Evolutionary conservation across 2,329 filamentous ascomycete genomes (phyloP).

Genomic region (Didymellaceae sp.): DNA sequence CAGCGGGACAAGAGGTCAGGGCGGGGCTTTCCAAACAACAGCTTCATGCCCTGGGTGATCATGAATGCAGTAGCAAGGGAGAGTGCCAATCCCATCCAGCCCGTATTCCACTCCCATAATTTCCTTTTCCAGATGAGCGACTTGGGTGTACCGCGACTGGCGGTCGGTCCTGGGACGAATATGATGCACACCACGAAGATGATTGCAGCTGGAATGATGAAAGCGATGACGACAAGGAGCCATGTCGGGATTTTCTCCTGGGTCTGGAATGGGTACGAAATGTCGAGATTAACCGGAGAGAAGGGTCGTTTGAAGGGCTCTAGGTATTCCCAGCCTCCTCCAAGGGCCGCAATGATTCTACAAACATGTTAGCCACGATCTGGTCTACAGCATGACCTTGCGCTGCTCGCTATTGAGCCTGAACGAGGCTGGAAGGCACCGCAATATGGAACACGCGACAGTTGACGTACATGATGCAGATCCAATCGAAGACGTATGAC

Average conservation of each 20-base stretch:
- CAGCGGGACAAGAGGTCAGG: slow-evolving; percentile 74
- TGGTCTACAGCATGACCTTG: not conserved
- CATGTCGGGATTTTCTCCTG: slow-evolving; percentile 75
- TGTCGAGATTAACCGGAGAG: slow-evolving; percentile 73
- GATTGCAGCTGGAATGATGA: slow-evolving; percentile 69
- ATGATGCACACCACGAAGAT: slow-evolving; percentile 72
- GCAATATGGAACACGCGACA: slow-evolving; percentile 4
- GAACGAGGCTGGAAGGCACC: too few species aligned
- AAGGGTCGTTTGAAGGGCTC: slow-evolving; percentile 74
- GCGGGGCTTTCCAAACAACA: slow-evolving; percentile 68
- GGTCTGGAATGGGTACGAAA: slow-evolving; percentile 76
- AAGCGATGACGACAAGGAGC: slow-evolving; percentile 68
- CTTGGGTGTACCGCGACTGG: slow-evolving; percentile 67
- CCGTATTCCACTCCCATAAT: slow-evolving; percentile 88
- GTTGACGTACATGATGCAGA: slow-evolving; percentile 64
- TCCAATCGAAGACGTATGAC: slow-evolving; percentile 78
- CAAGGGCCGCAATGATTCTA: slow-evolving; percentile 64
- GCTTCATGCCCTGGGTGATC: slow-evolving; percentile 87
- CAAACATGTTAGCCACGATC: slow-evolving; percentile 18
- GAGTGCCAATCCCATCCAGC: slow-evolving; percentile 81
- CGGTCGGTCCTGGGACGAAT: slow-evolving; percentile 74
- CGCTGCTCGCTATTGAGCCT: not conserved
- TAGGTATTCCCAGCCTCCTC: slow-evolving; percentile 64
- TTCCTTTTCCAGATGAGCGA: slow-evolving; percentile 77
- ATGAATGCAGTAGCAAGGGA: slow-evolving; percentile 76